Conservation (phyloP, 2,329 filamentous ascomycete genomes). For the Aspergillus fischeri region DNA sequence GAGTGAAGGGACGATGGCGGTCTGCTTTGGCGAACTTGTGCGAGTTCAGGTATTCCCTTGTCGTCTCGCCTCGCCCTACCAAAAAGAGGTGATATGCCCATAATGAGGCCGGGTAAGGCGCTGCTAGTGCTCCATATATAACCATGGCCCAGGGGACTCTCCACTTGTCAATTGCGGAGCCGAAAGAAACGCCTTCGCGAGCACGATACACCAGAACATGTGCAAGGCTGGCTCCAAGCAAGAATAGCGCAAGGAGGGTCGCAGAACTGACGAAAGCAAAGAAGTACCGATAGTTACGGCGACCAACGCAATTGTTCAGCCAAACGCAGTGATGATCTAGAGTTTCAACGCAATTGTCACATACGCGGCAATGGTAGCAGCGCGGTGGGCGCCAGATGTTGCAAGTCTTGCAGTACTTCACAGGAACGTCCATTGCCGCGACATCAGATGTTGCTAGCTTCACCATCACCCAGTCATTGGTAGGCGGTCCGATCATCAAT, state of each 20-base stretch:
- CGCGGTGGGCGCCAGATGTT: conserved; percentile 95
- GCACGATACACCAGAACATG: conserved; percentile 72
- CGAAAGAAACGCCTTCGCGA: conserved; percentile 63
- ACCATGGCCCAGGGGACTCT: conserved; percentile 83
- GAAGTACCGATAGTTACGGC: conserved; percentile 97
- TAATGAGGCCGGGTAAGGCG: conserved; percentile 77
- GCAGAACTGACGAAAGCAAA: conserved; percentile 81
- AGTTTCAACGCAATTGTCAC: conserved; percentile 95
- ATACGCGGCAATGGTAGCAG: conserved; percentile 92
- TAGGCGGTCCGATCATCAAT: conserved; percentile 73
- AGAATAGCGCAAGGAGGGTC: conserved; percentile 71
- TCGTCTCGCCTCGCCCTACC: conserved; percentile 87
- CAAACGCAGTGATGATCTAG: conserved; percentile 98
- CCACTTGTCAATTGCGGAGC: conserved; percentile 63
- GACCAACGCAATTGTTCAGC: conserved; percentile 97
- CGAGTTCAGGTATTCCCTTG: conserved; percentile 90
- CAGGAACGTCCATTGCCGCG: conserved; percentile 94
- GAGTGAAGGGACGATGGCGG: conserved; percentile 84
- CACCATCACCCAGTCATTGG: conserved; percentile 91
- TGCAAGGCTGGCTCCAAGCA: conserved; percentile 72
- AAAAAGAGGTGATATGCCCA: conserved; percentile 89
- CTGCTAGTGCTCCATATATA: conserved; percentile 71
- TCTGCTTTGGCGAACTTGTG: conserved; percentile 94
- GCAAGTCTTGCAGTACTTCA: conserved; percentile 97
- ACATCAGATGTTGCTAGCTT: conserved; percentile 70